Percentiles rank a stretch among this genome's conserved stretches.
These are phyloP conservation scores for Fraxinus velutina DNA, from an alignment of 305 asterid species.

Conservation along the genomic window DNA sequence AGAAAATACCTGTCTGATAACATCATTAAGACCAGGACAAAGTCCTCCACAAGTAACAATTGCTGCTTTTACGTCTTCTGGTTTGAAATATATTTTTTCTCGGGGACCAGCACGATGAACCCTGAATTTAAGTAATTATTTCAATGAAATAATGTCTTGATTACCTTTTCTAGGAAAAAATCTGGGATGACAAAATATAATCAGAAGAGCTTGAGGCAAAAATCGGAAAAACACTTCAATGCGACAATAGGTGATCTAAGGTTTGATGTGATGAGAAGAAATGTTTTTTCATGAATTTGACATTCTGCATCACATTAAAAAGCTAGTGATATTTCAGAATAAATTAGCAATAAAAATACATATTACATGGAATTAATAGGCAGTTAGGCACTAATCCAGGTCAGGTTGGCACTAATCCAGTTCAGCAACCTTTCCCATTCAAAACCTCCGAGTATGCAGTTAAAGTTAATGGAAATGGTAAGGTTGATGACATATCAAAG, in stretches of 20 bases:
- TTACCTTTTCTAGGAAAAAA: neutral
- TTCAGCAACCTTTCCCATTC: conserved; percentile 19
- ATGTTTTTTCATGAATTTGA: conserved; percentile 10
- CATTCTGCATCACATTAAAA: conserved; percentile 13
- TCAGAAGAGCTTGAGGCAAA: neutral
- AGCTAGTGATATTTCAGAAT: neutral
- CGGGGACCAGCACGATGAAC: conserved; percentile 98
- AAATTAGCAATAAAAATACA: neutral
- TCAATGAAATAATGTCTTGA: neutral
- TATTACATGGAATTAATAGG: neutral
- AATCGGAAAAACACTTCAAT: neutral
- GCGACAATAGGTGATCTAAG: neutral
- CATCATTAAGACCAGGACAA: conserved; percentile 98
- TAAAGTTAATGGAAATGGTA: neutral
- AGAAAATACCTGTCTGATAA: conserved; percentile 70
- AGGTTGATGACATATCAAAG: conserved; percentile 9
- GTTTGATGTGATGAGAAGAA: neutral
- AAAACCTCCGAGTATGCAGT: neutral
- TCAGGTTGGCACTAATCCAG: conserved; percentile 11
- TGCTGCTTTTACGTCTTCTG: conserved; percentile 94
- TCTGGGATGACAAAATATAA: neutral
- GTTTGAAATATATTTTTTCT: conserved; percentile 84
- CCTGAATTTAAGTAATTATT: conserved; percentile 40
- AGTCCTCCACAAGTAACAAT: conserved; percentile 99
- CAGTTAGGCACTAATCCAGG: neutral